Base-by-base conservation (phyloP, 306 rosid genomes). In the Acmispon strigosus region DNA sequence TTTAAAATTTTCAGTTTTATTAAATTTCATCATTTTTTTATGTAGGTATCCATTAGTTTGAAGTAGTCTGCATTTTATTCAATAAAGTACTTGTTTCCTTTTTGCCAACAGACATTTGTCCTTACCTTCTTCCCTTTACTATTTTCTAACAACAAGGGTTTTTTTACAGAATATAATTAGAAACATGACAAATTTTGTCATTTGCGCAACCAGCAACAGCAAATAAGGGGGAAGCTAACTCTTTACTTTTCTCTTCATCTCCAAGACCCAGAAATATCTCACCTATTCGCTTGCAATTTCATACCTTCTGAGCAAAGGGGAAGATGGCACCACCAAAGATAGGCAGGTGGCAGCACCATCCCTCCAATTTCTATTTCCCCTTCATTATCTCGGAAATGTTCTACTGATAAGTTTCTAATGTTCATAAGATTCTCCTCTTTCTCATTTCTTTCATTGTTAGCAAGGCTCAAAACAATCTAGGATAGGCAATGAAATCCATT, bases 171-270 rank as follows among this genome's bases (percentile, higher is more conserved):
- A 54, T 20, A 32, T 32, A 32, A 53, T 20, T 22, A 53, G 36
- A 53, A 10, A 53, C 29, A 6, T 9, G 62, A 20, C 16, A 17
- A 39, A 10, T 17, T 63, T 44, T 24, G 41, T 20, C 69, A 63
- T 43, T 18, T 22, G 55, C 15, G 24, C 22, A 64, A 43, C 39
- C 20, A 9, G 8, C 24, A 34, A 58, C 45, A 24, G 34, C 42
- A 64, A 24, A 22, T 44, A 1, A 27, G 59, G 32, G 43, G 45
- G 13, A 51, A 48, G 32, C 29, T 4, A 29, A n/a, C 10, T 47
- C 49, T 70, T 70, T 14, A 45, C 68, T 43, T 43, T 70, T 8
- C 14, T 58, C 45, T 70, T 70, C 75, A 55, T 55, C 65, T 56
- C 55, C 18, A 39, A 69, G 37, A 41, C 13, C 74, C 10, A 62